Evolutionary conservation across 1,284 basidiomycete genomes (phyloP).

Genomic region (Ceratobasidium sp.): DNA sequence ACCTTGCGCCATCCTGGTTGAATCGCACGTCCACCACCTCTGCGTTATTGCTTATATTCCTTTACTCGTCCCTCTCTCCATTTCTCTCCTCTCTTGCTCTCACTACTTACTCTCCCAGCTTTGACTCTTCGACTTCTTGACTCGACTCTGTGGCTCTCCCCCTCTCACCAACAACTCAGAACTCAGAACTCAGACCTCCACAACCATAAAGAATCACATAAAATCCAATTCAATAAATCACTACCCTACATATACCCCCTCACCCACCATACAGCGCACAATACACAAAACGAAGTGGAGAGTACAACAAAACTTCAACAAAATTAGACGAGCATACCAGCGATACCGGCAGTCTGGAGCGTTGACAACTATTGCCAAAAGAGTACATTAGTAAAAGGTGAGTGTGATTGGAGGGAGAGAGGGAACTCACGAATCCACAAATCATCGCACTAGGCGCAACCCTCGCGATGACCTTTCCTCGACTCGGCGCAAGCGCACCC

Average conservation of each 20-base stretch:
- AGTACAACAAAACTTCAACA: too few species aligned
- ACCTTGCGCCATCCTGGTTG: too few species aligned
- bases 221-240: conserved; percentile 23
- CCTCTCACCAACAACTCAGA: too few species aligned
- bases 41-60: too few species aligned
- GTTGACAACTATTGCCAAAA: conserved; percentile 54
- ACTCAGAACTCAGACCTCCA: too few species aligned
- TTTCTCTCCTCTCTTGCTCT: too few species aligned
- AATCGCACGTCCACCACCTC: too few species aligned
- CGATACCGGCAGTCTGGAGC: conserved; percentile 59
- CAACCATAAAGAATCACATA: not conserved
- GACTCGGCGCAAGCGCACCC: conserved; percentile 83
- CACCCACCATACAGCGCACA: not conserved
- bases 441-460: conserved; percentile 84
- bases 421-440: conserved; percentile 73
- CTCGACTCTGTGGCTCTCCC: too few species aligned
- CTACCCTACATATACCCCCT: conserved; percentile 5
- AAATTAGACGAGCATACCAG: conserved; percentile 56
- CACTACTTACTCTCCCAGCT: too few species aligned
- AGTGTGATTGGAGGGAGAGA: conserved; percentile 36
- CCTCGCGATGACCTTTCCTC: conserved; percentile 77
- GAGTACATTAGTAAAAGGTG: conserved; percentile 44
- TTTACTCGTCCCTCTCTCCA: too few species aligned
- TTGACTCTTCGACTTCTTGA: too few species aligned
- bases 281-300: not conserved